Percentiles rank a stretch among this genome's conserved stretches.
Evolutionary conservation across 2,329 filamentous ascomycete species (phyloP).

Genomic region (Fusarium xylarioides): DNA sequence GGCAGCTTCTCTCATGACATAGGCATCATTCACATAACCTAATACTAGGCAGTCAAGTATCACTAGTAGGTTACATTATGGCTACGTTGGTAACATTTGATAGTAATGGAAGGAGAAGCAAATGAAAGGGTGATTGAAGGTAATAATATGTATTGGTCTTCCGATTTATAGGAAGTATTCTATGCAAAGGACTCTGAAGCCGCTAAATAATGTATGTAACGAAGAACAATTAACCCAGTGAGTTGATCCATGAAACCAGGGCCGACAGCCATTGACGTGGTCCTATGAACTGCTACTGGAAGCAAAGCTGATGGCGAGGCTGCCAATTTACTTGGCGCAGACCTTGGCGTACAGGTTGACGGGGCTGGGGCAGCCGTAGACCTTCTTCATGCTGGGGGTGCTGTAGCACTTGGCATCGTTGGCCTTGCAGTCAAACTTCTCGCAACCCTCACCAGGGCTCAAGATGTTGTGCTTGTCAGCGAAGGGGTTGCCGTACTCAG

Average conservation of each 20-base stretch:
- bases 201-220: slow-evolving; percentile 7
- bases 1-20: background rate
- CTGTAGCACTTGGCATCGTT: slow-evolving; percentile 52
- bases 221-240: background rate
- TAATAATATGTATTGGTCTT: slow-evolving; percentile 8
- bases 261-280: background rate
- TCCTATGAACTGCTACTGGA: background rate
- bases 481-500: slow-evolving; percentile 53
- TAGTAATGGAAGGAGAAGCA: rapidly evolving
- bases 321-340: slow-evolving; percentile 37
- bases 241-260: background rate
- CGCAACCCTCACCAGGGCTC: slow-evolving; percentile 49
- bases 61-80: no score
- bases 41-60: background rate
- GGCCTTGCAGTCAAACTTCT: slow-evolving; percentile 51
- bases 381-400: slow-evolving; percentile 49
- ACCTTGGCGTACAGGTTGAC: slow-evolving; percentile 48
- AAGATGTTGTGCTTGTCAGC: slow-evolving; percentile 48
- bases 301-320: background rate
- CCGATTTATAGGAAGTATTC: background rate
- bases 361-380: slow-evolving; percentile 53
- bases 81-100: rapidly evolving
- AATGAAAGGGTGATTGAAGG: background rate
- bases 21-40: rapidly evolving
- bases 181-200: background rate